phyloP scores from a whole-genome alignment of 1,139 yeast species.

The Candida smagusa region DNA sequence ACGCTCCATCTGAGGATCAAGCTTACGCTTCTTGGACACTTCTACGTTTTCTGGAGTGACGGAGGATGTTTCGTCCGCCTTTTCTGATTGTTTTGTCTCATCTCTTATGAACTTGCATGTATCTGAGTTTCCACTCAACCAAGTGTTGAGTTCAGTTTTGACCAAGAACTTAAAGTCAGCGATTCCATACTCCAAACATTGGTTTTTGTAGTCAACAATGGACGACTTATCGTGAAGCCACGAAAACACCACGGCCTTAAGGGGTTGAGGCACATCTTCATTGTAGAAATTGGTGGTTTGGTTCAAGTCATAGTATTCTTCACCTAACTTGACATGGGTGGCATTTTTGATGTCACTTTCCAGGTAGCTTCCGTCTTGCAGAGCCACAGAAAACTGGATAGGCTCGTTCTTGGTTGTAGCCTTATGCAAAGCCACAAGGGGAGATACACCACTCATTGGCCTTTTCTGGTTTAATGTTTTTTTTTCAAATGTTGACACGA shows the following conservation, averaged over 20 bases:
- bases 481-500: conserved; percentile 1
- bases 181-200: conserved; percentile 62
- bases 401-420: conserved; percentile 24
- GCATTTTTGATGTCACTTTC: conserved; percentile 35
- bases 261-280: conserved; percentile 48
- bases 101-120: conserved; percentile 49
- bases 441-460: conserved; percentile 10
- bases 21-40: conserved; percentile 22
- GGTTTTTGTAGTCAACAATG: conserved; percentile 78
- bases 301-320: conserved; percentile 30
- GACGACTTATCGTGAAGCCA: conserved; percentile 75
- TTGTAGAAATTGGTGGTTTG: conserved; percentile 55
- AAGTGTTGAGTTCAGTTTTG: conserved; percentile 77
- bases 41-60: conserved; percentile 4
- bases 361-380: conserved; percentile 12
- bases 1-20: conserved; percentile 53
- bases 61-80: conserved; percentile 5
- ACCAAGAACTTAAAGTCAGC: conserved; percentile 80
- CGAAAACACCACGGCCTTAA: conserved; percentile 70
- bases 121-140: conserved; percentile 70
- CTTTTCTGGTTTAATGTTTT: conserved; percentile 1
- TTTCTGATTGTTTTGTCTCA: conserved; percentile 9
- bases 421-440: conserved; percentile 13
- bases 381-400: conserved; percentile 17
- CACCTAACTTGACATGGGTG: conserved; percentile 31